A percentile compares a stretch with the other conserved stretches of the same genome.
These are phyloP conservation scores for Paspalum vaginatum DNA, from an alignment of 176 grass and related monocot species.

Conservation along the genomic window DNA sequence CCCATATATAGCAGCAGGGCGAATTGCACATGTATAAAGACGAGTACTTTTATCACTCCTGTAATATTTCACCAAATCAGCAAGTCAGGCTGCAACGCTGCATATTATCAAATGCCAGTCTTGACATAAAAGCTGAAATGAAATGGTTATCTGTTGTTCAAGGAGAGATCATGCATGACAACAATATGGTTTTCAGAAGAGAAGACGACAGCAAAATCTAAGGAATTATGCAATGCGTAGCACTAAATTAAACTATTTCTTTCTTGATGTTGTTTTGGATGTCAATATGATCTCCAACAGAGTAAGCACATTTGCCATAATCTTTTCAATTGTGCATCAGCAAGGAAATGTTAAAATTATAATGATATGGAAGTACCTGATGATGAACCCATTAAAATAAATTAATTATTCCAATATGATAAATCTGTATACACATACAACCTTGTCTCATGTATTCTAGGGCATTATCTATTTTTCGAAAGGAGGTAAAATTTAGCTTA, in stretches of 20 bases:
- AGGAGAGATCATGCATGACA: background rate
- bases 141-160: background rate
- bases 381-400: background rate
- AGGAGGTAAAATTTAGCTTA: background rate
- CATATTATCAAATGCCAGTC: conserved; percentile 7
- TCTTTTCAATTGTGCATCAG: background rate
- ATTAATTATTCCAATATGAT: background rate
- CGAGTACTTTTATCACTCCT: conserved; percentile 42
- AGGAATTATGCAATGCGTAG: background rate
- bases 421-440: background rate
- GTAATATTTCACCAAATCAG: conserved; percentile 28
- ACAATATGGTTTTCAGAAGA: background rate
- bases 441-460: background rate
- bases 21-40: conserved; percentile 90
- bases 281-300: background rate
- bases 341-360: background rate
- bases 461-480: background rate
- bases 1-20: conserved; percentile 92
- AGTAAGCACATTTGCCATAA: background rate
- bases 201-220: background rate
- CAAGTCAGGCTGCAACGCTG: background rate
- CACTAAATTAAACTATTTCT: background rate
- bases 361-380: background rate
- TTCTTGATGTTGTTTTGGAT: background rate
- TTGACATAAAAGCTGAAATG: conserved; percentile 8